Base-by-base conservation (phyloP, 2,329 filamentous ascomycete species). In the Trichophyton mentagrophytes region DNA sequence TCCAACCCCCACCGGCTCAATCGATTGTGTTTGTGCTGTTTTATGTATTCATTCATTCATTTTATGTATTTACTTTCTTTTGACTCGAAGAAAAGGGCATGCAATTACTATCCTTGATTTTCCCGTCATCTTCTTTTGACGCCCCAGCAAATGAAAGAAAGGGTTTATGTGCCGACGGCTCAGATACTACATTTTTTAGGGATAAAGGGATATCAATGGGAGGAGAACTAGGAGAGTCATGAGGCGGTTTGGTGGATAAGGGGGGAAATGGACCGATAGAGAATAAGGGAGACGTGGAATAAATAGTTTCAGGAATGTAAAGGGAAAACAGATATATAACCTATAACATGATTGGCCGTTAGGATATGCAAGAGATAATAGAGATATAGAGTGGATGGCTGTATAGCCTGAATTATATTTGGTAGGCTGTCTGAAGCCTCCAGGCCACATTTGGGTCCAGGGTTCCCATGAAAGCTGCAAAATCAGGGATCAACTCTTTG, bases 401-500 rank as follows among this genome's bases (percentile, higher is more conserved):
- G 22, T 7, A 30, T 30, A n/a, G 22, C 11, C 22, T 15, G 61
- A 33, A 63, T 70, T 71, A 77, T 62, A 78, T 66, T 64, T 73
- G 72, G 64, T 77, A 78, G 64, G 69, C 70, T 63, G 70, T 69
- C 65, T 72, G 74, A 61, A 78, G 70, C 66, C 73, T 76, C 66
- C 75, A 71, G 33, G 71, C 66, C 61, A 75, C 73, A 42, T 68
- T 66, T n/a, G 68, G 63, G 53, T 73, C 69, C 60, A 78, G 69
- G 61, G 74, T 74, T 42, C 71, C 69, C 64, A 77, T 69, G 68
- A 77, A 78, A n/a, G 73, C 72, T 67, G 72, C 72, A 64, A 78
- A 77, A 63, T 75, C 69, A 64, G 76, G 76, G 68, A 79, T 78
- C 69, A 79, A 68, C 60, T 74, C 72, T 67, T 75, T 75, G 64